Evolutionary conservation across 768 basidiomycete genomes (phyloP).

Genomic region (Tulasnella sp.): DNA sequence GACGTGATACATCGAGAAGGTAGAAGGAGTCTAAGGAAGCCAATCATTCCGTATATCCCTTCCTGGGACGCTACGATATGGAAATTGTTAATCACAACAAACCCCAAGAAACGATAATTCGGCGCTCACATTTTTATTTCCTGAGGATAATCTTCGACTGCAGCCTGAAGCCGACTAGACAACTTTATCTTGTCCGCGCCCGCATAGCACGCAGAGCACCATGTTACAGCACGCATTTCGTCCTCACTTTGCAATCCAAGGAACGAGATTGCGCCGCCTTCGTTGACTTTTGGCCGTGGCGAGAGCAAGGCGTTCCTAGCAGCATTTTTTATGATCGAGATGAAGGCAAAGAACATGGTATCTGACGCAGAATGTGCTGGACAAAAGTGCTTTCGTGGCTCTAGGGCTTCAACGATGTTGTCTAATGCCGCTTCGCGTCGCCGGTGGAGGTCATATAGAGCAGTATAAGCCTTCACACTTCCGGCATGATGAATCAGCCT

Average conservation of each 20-base stretch:
- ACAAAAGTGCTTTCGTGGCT: neutral
- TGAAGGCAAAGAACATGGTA: neutral
- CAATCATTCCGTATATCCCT: neutral
- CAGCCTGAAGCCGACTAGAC: neutral
- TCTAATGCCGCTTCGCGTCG: neutral
- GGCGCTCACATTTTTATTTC: neutral
- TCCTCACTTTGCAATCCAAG: neutral
- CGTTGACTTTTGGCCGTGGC: neutral
- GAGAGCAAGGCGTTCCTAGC: neutral
- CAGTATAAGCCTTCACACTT: neutral
- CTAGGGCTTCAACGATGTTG: neutral
- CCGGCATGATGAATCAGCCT: neutral
- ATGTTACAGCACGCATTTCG: neutral
- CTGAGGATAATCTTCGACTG: neutral
- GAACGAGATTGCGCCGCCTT: neutral
- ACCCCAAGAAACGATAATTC: neutral
- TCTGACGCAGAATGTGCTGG: neutral
- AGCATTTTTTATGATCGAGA: neutral
- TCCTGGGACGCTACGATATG: neutral
- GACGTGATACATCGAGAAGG: too few species aligned
- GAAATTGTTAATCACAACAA: neutral
- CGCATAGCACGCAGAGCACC: neutral
- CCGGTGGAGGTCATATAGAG: neutral
- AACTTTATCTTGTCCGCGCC: neutral
- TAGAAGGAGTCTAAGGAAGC: too few species aligned